These are phyloP conservation scores for Trichoderma sp. DNA, from an alignment of 2,329 filamentous ascomycete species.

Conservation along the genomic window DNA sequence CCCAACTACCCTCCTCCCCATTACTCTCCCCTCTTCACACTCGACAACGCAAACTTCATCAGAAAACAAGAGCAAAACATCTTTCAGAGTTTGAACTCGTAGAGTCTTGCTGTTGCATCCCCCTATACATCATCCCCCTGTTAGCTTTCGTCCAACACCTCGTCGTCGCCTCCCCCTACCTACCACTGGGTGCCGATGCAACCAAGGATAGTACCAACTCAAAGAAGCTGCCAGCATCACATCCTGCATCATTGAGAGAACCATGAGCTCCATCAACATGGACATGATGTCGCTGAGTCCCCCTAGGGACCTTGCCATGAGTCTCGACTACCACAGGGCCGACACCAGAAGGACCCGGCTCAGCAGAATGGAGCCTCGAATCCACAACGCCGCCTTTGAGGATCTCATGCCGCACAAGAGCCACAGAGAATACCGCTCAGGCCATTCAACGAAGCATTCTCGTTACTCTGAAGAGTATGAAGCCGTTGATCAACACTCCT, in stretches of 20 bases:
- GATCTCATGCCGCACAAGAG: not conserved
- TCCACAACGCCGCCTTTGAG: not conserved
- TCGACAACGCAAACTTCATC: not conserved
- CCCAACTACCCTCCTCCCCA: constrained; percentile 14
- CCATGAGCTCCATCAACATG: constrained; percentile 14
- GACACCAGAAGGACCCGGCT: not conserved
- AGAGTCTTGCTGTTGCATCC: not conserved
- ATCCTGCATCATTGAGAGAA: not conserved
- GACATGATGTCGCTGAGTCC: constrained; percentile 9
- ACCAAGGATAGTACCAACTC: not conserved
- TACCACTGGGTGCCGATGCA: not conserved
- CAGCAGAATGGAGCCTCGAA: not conserved
- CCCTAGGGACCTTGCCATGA: not conserved
- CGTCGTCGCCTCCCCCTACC: not conserved
- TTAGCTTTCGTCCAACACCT: not conserved
- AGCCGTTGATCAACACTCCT: not conserved
- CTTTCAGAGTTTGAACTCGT: not conserved
- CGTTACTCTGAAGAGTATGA: constrained; percentile 2
- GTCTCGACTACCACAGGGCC: not conserved
- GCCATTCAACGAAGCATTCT: not conserved
- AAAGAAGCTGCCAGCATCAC: not conserved
- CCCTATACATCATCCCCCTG: not conserved
- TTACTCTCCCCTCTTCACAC: constrained; percentile 16
- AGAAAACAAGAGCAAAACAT: not conserved
- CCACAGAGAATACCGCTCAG: not conserved